phyloP scores from a whole-genome alignment of 1,284 basidiomycete genomes.

The Ustilago sp. region DNA sequence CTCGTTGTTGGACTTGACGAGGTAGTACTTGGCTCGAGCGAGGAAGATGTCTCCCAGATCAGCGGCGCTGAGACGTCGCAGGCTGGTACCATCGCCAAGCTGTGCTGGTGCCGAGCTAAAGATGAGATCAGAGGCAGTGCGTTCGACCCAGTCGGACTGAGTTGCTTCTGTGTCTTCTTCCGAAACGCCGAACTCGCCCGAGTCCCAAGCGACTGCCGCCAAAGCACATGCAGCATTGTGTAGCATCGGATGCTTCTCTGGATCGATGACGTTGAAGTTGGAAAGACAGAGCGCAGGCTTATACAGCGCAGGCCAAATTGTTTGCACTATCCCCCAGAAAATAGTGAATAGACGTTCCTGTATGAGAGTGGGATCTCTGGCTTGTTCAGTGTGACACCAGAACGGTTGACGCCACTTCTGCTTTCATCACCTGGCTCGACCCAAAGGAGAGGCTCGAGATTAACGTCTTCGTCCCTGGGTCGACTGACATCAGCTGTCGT shows the following conservation, averaged over 20 bases:
- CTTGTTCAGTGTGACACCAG: conserved; percentile 39
- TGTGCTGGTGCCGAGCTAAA: conserved; percentile 30
- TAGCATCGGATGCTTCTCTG: conserved; percentile 52
- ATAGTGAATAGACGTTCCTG: conserved; percentile 52
- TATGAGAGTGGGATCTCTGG: conserved; percentile 46
- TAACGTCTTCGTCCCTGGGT: conserved; percentile 24
- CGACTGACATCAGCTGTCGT: not conserved
- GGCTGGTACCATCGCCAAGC: conserved; percentile 27
- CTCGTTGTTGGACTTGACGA: conserved; percentile 54
- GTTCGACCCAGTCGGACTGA: conserved; percentile 46
- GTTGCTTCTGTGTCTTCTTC: conserved; percentile 45
- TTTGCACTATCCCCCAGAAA: conserved; percentile 49
- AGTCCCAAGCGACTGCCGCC: conserved; percentile 51
- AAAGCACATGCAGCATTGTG: conserved; percentile 54
- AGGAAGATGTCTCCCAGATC: conserved; percentile 54
- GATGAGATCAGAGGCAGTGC: conserved; percentile 37
- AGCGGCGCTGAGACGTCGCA: conserved; percentile 28
- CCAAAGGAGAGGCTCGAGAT: conserved; percentile 47
- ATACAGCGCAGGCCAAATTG: conserved; percentile 56
- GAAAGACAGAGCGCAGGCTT: conserved; percentile 36
- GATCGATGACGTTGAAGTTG: conserved; percentile 41
- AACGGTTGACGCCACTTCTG: conserved; percentile 28
- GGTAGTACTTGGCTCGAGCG: conserved; percentile 55
- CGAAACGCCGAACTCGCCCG: conserved; percentile 35
- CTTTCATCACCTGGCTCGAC: conserved; percentile 34